Conservation (phyloP, 495 filamentous ascomycete genomes). For the Physcia stellaris region DNA sequence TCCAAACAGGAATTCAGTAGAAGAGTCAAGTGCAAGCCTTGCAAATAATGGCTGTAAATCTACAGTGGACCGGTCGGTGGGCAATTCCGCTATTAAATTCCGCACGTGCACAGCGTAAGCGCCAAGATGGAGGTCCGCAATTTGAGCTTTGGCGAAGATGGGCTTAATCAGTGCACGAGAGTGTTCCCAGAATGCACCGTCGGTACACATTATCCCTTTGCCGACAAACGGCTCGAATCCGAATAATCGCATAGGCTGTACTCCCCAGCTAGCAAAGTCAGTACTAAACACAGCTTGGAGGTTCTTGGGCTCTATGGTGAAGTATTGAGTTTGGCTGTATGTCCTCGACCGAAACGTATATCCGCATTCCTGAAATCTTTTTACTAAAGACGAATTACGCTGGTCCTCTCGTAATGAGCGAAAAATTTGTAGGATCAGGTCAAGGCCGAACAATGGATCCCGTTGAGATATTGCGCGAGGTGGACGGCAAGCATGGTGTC, state of each 20-base stretch:
- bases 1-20: conserved; percentile 54
- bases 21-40: conserved; percentile 46
- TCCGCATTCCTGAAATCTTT: conserved; percentile 14
- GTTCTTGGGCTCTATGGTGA: conserved; percentile 10
- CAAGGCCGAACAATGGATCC: neutral
- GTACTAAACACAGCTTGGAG: conserved; percentile 5
- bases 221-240: conserved; percentile 19
- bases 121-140: conserved; percentile 20
- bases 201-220: conserved; percentile 26
- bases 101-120: conserved; percentile 2
- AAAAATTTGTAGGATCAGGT: neutral
- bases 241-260: conserved; percentile 21
- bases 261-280: conserved; percentile 3
- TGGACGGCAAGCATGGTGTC: neutral
- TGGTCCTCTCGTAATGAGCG: neutral
- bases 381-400: neutral
- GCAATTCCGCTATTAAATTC: neutral
- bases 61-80: conserved; percentile 18
- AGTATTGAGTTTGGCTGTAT: conserved; percentile 8
- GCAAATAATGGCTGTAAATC: conserved; percentile 47
- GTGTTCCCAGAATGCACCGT: conserved; percentile 27
- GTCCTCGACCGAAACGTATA: conserved; percentile 23
- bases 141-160: conserved; percentile 19
- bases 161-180: conserved; percentile 28
- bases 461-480: neutral